These are phyloP conservation scores for Ganoderma sinense DNA, from an alignment of 1,284 basidiomycete species.

Conservation along the genomic window DNA sequence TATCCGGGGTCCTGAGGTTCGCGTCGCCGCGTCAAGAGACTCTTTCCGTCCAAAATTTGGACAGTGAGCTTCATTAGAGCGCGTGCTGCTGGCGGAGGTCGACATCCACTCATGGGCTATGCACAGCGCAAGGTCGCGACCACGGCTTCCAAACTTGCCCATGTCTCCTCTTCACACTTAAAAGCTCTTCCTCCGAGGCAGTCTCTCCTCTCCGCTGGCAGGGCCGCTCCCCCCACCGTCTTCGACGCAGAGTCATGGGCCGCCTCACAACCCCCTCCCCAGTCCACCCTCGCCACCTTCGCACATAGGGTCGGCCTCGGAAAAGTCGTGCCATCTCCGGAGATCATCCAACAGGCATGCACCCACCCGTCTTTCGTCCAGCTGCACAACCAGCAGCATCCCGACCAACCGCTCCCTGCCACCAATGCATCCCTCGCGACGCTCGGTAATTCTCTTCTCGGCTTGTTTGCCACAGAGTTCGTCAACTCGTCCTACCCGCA, in stretches of 20 bases:
- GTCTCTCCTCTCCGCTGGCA: slow-evolving; percentile 45
- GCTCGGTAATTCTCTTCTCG: slow-evolving; percentile 91
- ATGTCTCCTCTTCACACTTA: slow-evolving; percentile 62
- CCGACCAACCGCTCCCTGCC: slow-evolving; percentile 57
- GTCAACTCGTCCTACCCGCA: slow-evolving; percentile 88
- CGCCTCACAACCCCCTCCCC: slow-evolving; percentile 74
- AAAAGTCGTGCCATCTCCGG: slow-evolving; percentile 55
- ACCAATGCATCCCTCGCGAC: slow-evolving; percentile 84
- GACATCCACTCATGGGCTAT: slow-evolving; percentile 56
- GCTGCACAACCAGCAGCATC: slow-evolving; percentile 62
- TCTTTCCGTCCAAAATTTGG: slow-evolving; percentile 29
- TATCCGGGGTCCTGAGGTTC: slow-evolving; percentile 27
- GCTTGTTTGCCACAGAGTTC: slow-evolving; percentile 90
- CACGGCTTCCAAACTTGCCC: slow-evolving; percentile 61
- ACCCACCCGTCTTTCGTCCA: slow-evolving; percentile 82
- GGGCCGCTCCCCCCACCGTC: slow-evolving; percentile 29
- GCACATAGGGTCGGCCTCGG: slow-evolving; percentile 77
- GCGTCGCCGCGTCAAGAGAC: background rate
- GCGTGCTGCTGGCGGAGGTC: slow-evolving; percentile 36
- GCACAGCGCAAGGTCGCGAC: slow-evolving; percentile 65
- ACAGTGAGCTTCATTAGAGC: slow-evolving; percentile 15
- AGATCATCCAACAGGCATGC: slow-evolving; percentile 73
- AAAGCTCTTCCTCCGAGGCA: slow-evolving; percentile 71
- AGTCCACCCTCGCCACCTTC: slow-evolving; percentile 77
- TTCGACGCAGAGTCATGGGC: slow-evolving; percentile 77